Conservation (phyloP, 768 basidiomycete genomes). For the Rhizopogon vesiculosus region DNA sequence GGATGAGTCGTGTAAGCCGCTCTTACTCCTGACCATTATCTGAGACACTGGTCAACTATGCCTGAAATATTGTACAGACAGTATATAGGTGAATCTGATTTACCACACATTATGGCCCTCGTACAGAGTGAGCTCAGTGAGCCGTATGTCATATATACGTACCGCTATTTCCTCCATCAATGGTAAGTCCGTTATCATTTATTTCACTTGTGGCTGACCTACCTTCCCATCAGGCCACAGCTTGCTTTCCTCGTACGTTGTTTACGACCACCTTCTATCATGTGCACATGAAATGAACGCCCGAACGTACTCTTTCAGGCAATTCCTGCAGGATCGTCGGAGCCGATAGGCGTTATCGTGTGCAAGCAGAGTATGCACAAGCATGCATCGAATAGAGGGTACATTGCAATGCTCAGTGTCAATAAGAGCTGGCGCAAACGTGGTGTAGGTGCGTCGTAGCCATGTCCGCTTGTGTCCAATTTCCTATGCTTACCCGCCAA, state of each 20-base stretch:
- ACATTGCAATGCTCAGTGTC: conserved; percentile 98
- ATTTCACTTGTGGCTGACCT: conserved; percentile 4
- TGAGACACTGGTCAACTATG: conserved; percentile 9
- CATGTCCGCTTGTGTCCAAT: not conserved
- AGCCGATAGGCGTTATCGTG: conserved; percentile 87
- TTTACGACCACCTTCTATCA: not conserved
- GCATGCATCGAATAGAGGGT: conserved; percentile 76
- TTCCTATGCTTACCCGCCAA: not conserved
- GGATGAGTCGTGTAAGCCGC: not conserved
- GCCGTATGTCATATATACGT: conserved; percentile 95
- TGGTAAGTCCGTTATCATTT: conserved; percentile 57
- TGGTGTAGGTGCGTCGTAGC: conserved; percentile 74
- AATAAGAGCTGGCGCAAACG: conserved; percentile 78
- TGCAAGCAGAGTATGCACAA: conserved; percentile 95
- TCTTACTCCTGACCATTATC: conserved; percentile 5
- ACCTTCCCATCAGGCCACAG: conserved; percentile 62
- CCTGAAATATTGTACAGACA: conserved; percentile 57
- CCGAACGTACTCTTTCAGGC: conserved; percentile 11
- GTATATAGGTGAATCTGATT: conserved; percentile 73
- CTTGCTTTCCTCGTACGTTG: conserved; percentile 68
- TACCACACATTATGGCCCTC: conserved; percentile 79
- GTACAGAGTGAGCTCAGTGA: conserved; percentile 92
- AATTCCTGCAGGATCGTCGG: conserved; percentile 26
- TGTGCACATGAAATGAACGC: not conserved
- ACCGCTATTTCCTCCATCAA: conserved; percentile 93